A percentile compares a stretch with the other conserved stretches of the same genome.
Evolutionary conservation across 2,329 filamentous ascomycete genomes (phyloP).

Genomic region (Shiraia bambusicola): DNA sequence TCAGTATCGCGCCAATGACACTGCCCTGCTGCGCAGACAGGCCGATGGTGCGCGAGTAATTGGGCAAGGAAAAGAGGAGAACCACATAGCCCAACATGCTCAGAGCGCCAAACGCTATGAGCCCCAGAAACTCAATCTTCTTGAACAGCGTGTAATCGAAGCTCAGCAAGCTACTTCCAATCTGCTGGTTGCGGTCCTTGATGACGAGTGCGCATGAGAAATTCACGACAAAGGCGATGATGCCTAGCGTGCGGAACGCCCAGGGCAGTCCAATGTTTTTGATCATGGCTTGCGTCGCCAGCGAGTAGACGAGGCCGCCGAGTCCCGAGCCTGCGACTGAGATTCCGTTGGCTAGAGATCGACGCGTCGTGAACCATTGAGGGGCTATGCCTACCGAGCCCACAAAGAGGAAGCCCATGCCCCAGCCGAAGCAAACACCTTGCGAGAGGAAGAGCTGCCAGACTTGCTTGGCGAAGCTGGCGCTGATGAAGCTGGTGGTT

Average conservation of each 20-base stretch:
- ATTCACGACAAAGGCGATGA: constrained; percentile 66
- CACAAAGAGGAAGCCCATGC: constrained; percentile 76
- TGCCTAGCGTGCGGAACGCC: constrained; percentile 67
- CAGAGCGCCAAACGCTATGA: constrained; percentile 69
- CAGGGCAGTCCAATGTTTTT: constrained; percentile 63
- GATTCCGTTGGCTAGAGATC: constrained; percentile 70
- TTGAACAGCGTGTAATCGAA: constrained; percentile 67
- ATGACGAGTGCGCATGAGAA: constrained; percentile 63
- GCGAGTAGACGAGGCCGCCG: constrained; percentile 70
- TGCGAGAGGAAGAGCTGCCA: constrained; percentile 78
- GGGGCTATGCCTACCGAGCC: constrained; percentile 66
- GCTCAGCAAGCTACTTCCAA: constrained; percentile 61
- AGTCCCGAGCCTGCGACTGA: constrained; percentile 70
- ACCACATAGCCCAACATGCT: constrained; percentile 74
- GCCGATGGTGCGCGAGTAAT: constrained; percentile 69
- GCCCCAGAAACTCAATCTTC: constrained; percentile 62
- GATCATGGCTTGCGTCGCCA: constrained; percentile 70
- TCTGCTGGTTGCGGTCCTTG: constrained; percentile 69
- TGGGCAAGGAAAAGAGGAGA: constrained; percentile 73
- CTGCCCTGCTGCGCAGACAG: constrained; percentile 67
- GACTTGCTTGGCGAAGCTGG: constrained; percentile 66
- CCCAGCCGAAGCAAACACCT: constrained; percentile 74
- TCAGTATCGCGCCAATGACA: constrained; percentile 72
- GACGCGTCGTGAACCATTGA: constrained; percentile 71
- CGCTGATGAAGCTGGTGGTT: constrained; percentile 65